Percentiles rank a stretch among this genome's conserved stretches.
These are phyloP conservation scores for Torulaspora maleeae DNA, from an alignment of 805 yeast species.

Conservation along the genomic window DNA sequence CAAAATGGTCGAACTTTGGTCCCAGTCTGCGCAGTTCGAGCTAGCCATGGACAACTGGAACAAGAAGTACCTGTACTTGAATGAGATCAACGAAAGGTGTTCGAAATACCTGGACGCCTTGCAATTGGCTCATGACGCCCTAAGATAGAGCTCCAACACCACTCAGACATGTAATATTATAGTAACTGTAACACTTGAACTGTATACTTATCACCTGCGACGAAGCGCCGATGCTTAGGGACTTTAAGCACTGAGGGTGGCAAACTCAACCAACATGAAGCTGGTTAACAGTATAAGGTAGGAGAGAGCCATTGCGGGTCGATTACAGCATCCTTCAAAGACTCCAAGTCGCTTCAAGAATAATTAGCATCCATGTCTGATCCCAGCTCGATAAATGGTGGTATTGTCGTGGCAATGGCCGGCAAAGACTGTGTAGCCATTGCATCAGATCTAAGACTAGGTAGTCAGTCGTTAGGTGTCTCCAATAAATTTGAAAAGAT, in stretches of 20 bases:
- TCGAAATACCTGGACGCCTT: conserved; percentile 34
- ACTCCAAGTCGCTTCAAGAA: background rate
- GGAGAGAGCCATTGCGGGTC: background rate
- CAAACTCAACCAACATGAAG: conserved; percentile 1
- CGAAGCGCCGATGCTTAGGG: conserved; percentile 3
- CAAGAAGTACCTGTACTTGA: conserved; percentile 37
- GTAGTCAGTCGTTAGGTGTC: conserved; percentile 88
- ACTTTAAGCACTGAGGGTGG: conserved; percentile 3
- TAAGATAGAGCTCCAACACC: background rate
- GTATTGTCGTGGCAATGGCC: conserved; percentile 96
- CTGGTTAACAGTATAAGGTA: background rate
- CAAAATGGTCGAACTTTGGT: conserved; percentile 38
- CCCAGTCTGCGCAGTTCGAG: conserved; percentile 22
- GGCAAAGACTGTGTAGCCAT: conserved; percentile 98
- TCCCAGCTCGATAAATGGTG: conserved; percentile 81
- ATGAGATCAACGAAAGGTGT: conserved; percentile 36
- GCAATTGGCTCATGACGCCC: conserved; percentile 11
- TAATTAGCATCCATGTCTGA: conserved; percentile 52
- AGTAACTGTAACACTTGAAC: background rate
- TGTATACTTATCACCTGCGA: background rate
- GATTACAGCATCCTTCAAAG: background rate
- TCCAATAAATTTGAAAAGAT: conserved; percentile 91
- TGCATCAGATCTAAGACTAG: conserved; percentile 91
- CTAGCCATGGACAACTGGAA: conserved; percentile 42
- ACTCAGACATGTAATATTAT: background rate